Base-by-base conservation (phyloP, 2,329 filamentous ascomycete genomes). In the Bipolaris cookei region DNA sequence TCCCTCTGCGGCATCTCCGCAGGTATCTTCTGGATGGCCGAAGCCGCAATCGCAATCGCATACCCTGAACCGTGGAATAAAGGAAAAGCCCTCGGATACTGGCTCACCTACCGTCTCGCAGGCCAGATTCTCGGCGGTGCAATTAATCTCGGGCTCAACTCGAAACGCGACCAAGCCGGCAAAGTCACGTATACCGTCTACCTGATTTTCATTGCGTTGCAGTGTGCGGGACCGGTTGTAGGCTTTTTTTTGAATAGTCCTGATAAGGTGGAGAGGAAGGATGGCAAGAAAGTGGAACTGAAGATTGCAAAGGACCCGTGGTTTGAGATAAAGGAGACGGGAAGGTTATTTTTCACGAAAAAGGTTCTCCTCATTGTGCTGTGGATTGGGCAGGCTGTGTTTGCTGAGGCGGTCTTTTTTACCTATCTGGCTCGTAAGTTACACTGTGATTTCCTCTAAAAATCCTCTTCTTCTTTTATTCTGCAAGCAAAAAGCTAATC, bases 21-120 rank as follows among this genome's bases (percentile, higher is more conserved):
- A 0, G 89, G 89, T 0, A 80, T 91, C 0, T 91, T 91, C 74
- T 92, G 89, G 89, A 87, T 87, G 80, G 85, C 88, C 0, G 89
- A 92, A 74, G 87, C 87, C 0, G 88, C 89, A 0, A 90, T 92
- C 54, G 88, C 88, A 0, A 84, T 91, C 18, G 82, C 86, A 0
- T 92, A 92, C 62, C 88, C 89, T 0, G 89, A 91, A 65, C 87
- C 88, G 0, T 86, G 71, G 70, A 74, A 75, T 25, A 73, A 71
- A 47, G 73, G 73, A 10, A 74, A 74, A 50, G 70, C 72, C 1
- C 77, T 91, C 0, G 89, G 88, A 0, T 87, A 88, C 67, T 92
- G 89, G 89, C 79, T 91, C 4, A 82, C 79, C 4, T 86, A 83
- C 60, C 80, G 83, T 3, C 80, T 89, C 1, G 78, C 80, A 1